Evolutionary conservation across 2,329 filamentous ascomycete genomes (phyloP).

Genomic region (Colletotrichum sp.): DNA sequence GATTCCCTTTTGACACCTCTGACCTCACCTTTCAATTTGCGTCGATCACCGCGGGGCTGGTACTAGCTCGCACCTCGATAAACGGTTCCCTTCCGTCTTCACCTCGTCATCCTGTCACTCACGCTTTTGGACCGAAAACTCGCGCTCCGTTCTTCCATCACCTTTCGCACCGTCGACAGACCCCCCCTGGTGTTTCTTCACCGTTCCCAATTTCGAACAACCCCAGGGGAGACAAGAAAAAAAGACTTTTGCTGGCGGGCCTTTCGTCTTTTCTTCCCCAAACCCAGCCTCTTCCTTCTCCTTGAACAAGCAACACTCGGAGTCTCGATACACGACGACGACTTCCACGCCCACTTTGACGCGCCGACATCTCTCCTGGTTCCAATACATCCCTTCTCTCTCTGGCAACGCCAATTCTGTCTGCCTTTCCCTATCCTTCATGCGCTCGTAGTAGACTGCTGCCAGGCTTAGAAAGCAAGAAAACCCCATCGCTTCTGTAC

Average conservation of each 20-base stretch:
- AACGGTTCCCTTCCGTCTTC: constrained; percentile 4
- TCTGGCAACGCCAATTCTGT: not conserved
- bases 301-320: constrained; percentile 9
- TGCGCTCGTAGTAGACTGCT: constrained; percentile 3
- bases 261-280: not conserved
- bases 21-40: constrained; percentile 18
- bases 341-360: not conserved
- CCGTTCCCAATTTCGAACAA: constrained; percentile 6
- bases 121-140: not conserved
- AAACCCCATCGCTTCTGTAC: constrained; percentile 1
- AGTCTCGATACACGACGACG: not conserved
- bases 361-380: not conserved
- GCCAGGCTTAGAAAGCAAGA: constrained; percentile 7
- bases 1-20: constrained; percentile 19
- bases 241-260: constrained; percentile 17
- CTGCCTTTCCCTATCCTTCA: constrained; percentile 8
- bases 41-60: constrained; percentile 21
- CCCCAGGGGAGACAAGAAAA: not conserved
- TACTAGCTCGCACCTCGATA: not conserved
- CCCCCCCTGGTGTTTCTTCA: constrained; percentile 11
- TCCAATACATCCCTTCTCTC: not conserved
- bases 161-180: not conserved
- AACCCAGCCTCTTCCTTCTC: not conserved
- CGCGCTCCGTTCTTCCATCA: not conserved
- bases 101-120: not conserved